phyloP scores from a whole-genome alignment of 176 grass and related monocot species.

The Eragrostis nindensis region DNA sequence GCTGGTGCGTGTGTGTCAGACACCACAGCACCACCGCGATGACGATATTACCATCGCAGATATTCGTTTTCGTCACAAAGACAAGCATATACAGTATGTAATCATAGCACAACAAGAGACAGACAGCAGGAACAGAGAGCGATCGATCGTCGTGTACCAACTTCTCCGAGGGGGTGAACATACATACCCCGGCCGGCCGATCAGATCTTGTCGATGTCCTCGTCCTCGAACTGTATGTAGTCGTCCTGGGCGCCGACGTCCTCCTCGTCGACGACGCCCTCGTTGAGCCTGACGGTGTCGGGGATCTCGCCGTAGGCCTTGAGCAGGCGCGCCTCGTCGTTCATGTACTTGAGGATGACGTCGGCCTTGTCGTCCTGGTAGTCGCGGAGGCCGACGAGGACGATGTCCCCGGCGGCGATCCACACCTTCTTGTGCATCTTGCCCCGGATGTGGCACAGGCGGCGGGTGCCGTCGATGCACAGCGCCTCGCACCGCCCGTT shows the following conservation, averaged over 20 bases:
- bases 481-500: slow-evolving; percentile 52
- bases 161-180: too few species aligned
- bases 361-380: slow-evolving; percentile 67
- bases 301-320: slow-evolving; percentile 69
- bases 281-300: slow-evolving; percentile 63
- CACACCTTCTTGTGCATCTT: slow-evolving; percentile 70
- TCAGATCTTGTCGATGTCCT: slow-evolving; percentile 74
- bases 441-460: slow-evolving; percentile 55
- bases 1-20: too few species aligned
- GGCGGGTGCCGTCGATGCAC: slow-evolving; percentile 55
- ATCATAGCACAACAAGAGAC: too few species aligned
- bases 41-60: too few species aligned
- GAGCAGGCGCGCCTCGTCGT: slow-evolving; percentile 54
- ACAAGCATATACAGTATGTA: too few species aligned
- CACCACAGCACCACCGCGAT: too few species aligned
- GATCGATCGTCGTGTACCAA: too few species aligned
- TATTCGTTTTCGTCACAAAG: too few species aligned
- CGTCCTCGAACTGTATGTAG: slow-evolving; percentile 68
- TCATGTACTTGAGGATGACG: slow-evolving; percentile 68
- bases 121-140: too few species aligned
- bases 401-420: slow-evolving; percentile 55
- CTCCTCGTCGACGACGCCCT: slow-evolving; percentile 68
- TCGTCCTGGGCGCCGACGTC: slow-evolving; percentile 49
- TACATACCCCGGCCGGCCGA: too few species aligned
- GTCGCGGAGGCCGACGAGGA: slow-evolving; percentile 58